Evolutionary conservation across 2,329 filamentous ascomycete species (phyloP).

Genomic region (Colletotrichum eleusines): DNA sequence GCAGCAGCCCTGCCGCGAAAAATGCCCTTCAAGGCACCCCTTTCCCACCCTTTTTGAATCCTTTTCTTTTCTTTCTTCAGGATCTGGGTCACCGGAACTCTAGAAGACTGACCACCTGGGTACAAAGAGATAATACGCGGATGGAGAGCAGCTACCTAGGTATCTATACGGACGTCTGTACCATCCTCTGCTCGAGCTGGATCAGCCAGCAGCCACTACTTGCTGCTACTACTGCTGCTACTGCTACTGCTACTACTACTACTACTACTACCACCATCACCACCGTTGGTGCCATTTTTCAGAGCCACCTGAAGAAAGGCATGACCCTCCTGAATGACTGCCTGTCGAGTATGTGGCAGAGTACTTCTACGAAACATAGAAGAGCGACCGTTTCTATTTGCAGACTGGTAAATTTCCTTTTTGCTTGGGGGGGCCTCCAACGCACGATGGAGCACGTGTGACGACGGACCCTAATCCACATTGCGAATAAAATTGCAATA

Average conservation of each 20-base stretch:
- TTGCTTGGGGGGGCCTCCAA: neutral
- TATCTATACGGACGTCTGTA: neutral
- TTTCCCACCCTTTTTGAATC: neutral
- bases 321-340: neutral
- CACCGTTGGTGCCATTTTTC: neutral
- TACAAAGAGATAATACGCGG: slow-evolving; percentile 1
- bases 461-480: slow-evolving; percentile 6
- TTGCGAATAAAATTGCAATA: neutral
- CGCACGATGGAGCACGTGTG: slow-evolving; percentile 13
- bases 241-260: no score
- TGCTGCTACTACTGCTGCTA: no score
- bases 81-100: neutral
- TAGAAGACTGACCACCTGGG: neutral
- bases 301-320: neutral
- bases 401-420: slow-evolving; percentile 24
- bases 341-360: neutral
- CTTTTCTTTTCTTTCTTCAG: slow-evolving; percentile 3
- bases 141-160: neutral
- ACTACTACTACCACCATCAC: no score
- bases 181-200: neutral
- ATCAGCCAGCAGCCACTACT: neutral
- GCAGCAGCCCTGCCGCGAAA: slow-evolving; percentile 21
- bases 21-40: slow-evolving; percentile 8
- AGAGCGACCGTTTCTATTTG: slow-evolving; percentile 5
- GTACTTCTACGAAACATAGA: neutral